Percentiles rank a stretch among this genome's conserved stretches.
phyloP scores from a whole-genome alignment of 139 green algal genomes.

The Astrephomene gubernaculifera region DNA sequence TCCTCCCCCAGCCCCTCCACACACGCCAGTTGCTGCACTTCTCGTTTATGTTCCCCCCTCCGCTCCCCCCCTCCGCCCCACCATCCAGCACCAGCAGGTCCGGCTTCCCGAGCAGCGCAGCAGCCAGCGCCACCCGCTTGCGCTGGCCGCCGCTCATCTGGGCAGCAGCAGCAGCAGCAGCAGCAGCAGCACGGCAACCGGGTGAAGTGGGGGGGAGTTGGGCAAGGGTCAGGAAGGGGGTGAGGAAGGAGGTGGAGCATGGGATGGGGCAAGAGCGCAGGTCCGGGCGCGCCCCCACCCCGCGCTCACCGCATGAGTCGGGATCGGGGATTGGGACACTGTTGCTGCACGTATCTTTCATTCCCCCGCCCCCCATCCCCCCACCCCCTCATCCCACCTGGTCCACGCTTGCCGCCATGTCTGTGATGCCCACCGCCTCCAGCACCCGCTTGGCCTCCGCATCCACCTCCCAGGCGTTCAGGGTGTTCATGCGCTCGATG shows the following conservation, averaged over 20 bases:
- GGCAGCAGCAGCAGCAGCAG: not conserved
- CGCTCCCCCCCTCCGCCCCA: not conserved
- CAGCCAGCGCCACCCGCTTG: slow-evolving; percentile 79
- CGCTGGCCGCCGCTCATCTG: slow-evolving; percentile 75
- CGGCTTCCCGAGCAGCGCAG: slow-evolving; percentile 75
- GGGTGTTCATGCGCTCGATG: slow-evolving; percentile 75
- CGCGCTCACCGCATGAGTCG: too few species aligned
- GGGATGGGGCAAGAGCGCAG: too few species aligned
- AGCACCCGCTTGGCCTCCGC: slow-evolving; percentile 64
- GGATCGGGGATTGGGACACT: too few species aligned
- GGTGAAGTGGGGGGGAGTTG: not conserved
- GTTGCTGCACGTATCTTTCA: too few species aligned
- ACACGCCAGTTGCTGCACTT: too few species aligned
- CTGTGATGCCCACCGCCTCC: slow-evolving; percentile 63
- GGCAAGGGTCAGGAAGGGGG: too few species aligned
- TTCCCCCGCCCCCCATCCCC: slow-evolving; percentile 1
- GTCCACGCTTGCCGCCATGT: slow-evolving; percentile 47
- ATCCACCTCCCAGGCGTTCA: slow-evolving; percentile 71
- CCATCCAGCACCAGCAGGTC: slow-evolving; percentile 85
- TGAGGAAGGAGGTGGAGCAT: too few species aligned
- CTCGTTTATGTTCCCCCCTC: too few species aligned
- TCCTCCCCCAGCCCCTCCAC: too few species aligned
- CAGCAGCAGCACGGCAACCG: not conserved
- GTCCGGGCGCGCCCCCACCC: not conserved
- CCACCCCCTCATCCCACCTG: not conserved